phyloP scores from a whole-genome alignment of 441 rosid species.

The Sinapis alba region DNA sequence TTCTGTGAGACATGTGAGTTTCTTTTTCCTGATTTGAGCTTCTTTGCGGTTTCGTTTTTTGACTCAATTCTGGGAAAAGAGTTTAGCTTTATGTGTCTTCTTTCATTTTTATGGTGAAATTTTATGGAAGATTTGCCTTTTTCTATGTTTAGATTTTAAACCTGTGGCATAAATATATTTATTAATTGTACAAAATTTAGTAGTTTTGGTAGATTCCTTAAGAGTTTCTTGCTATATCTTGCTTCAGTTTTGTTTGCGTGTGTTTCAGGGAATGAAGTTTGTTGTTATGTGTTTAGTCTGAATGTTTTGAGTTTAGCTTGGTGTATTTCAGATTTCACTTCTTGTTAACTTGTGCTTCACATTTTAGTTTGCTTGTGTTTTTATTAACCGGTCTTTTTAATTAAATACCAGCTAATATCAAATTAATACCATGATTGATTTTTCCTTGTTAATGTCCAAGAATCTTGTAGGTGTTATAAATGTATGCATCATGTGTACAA shows the following conservation, averaged over 20 bases:
- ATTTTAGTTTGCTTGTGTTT: conserved; percentile 23
- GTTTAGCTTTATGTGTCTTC: neutral
- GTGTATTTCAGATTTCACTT: no score
- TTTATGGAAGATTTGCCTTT: conserved; percentile 10
- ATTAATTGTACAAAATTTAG: neutral
- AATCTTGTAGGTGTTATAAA: no score
- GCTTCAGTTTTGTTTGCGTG: neutral
- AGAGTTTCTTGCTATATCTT: neutral
- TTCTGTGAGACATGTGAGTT: neutral
- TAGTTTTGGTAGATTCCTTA: neutral
- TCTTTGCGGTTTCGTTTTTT: neutral
- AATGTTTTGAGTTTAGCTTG: neutral
- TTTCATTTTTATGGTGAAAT: neutral
- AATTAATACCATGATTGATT: no score
- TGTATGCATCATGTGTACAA: no score
- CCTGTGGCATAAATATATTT: neutral
- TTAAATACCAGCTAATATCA: no score
- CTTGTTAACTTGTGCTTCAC: neutral
- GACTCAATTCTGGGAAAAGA: neutral
- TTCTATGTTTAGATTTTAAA: neutral
- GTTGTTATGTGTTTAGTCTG: neutral
- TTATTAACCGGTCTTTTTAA: no score
- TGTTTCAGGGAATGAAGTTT: conserved; percentile 7
- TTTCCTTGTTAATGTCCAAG: no score
- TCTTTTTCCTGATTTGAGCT: conserved; percentile 7